Conservation (phyloP, 345 rosid species). For the Passiflora organensis region DNA sequence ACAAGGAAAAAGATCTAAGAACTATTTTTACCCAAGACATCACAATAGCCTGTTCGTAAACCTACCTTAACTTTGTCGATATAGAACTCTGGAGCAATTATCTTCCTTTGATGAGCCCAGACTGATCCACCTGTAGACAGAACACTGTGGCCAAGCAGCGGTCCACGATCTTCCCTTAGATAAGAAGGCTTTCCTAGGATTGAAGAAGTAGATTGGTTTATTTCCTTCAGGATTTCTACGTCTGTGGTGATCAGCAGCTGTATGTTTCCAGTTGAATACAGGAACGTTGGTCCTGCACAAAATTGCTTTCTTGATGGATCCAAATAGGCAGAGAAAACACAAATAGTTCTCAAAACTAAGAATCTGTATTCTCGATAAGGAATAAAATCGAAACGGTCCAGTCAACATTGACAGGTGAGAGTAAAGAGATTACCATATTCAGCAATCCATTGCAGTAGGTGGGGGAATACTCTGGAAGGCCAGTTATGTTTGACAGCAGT, state of each 20-base stretch:
- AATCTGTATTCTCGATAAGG: too few species aligned
- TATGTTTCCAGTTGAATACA: slow-evolving; percentile 41
- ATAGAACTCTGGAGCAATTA: slow-evolving; percentile 25
- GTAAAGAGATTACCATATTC: slow-evolving; percentile 29
- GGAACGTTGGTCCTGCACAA: slow-evolving; percentile 34
- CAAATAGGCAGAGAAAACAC: too few species aligned
- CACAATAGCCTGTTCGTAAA: neutral
- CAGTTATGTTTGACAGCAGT: slow-evolving; percentile 30
- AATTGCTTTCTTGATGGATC: neutral
- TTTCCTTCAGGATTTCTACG: slow-evolving; percentile 37
- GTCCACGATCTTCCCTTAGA: slow-evolving; percentile 33
- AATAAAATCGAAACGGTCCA: too few species aligned
- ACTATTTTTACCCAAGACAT: neutral
- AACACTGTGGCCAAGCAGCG: slow-evolving; percentile 47
- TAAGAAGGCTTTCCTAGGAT: slow-evolving; percentile 47
- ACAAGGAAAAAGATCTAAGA: too few species aligned
- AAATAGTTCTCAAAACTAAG: too few species aligned
- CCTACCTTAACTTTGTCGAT: slow-evolving; percentile 23
- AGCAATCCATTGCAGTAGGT: slow-evolving; percentile 25
- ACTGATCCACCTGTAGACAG: slow-evolving; percentile 31
- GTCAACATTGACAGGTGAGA: too few species aligned
- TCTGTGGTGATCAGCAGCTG: slow-evolving; percentile 31
- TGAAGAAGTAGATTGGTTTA: slow-evolving; percentile 28
- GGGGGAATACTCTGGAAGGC: slow-evolving; percentile 30
- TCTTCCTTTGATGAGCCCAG: slow-evolving; percentile 32